A percentile compares a stretch with the other conserved stretches of the same genome.
phyloP scores from a whole-genome alignment of 1,139 yeast species.

The Hyphopichia fennica region DNA sequence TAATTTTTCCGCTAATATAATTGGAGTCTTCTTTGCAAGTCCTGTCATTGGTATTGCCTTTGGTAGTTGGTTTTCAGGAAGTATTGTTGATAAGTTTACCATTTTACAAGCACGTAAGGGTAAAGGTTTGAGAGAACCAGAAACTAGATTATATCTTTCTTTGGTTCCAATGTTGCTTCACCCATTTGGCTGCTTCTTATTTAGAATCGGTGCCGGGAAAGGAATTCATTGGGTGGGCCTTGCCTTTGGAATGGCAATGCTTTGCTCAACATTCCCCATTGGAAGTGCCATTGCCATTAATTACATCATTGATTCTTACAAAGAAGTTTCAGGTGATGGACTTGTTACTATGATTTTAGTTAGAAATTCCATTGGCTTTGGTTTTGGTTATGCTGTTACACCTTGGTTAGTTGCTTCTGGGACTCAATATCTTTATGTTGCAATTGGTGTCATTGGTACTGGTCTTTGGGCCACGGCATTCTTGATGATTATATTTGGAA shows the following conservation, averaged over 20 bases:
- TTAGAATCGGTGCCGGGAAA: conserved; percentile 21
- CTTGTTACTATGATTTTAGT: conserved; percentile 22
- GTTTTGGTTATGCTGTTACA: conserved; percentile 21
- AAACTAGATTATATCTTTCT: conserved; percentile 28
- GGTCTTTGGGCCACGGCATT: conserved; percentile 21
- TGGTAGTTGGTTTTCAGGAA: conserved; percentile 30
- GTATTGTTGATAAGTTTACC: conserved; percentile 31
- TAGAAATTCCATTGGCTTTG: conserved; percentile 22
- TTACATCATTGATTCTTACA: conserved; percentile 21
- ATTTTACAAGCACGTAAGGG: conserved; percentile 23
- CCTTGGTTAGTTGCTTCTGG: conserved; percentile 22
- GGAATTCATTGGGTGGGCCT: conserved; percentile 25
- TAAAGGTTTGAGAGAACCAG: conserved; percentile 30
- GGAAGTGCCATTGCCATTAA: conserved; percentile 22
- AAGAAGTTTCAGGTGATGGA: conserved; percentile 21
- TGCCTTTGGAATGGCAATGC: conserved; percentile 20
- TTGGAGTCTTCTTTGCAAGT: conserved; percentile 42
- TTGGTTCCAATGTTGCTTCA: conserved; percentile 21
- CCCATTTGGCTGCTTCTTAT: conserved; percentile 17
- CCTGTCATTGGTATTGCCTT: conserved; percentile 35
- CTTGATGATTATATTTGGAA: conserved; percentile 22
- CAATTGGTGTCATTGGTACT: conserved; percentile 22
- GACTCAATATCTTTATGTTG: conserved; percentile 19
- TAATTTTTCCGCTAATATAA: conserved; percentile 36
- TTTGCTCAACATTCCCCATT: conserved; percentile 21